Evolutionary conservation across 352 stramenopile species (phyloP).

Genomic region (Phytophthora lateralis): DNA sequence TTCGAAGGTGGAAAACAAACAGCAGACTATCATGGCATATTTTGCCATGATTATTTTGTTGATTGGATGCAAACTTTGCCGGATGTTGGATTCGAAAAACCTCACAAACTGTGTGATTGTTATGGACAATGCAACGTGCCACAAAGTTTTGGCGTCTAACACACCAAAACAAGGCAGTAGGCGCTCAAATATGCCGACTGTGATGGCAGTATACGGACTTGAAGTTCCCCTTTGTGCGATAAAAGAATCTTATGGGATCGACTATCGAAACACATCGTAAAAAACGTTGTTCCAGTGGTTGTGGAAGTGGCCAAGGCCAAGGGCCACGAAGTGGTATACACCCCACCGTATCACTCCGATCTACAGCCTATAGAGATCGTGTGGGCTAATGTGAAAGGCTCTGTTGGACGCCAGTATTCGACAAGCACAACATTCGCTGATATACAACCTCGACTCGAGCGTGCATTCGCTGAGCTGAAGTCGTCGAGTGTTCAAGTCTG

Average conservation of each 20-base stretch:
- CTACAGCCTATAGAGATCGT: too few relatives aligned
- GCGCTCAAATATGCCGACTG: neutral
- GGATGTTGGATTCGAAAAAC: neutral
- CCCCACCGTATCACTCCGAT: too few relatives aligned
- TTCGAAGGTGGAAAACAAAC: neutral
- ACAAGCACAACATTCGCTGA: too few relatives aligned
- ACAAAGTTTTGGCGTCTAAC: neutral
- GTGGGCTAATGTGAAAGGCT: too few relatives aligned
- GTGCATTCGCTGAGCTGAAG: too few relatives aligned
- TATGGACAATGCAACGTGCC: neutral
- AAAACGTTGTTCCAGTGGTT: too few relatives aligned
- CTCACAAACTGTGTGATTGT: neutral
- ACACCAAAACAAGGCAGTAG: neutral
- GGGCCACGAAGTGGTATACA: too few relatives aligned
- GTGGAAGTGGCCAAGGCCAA: too few relatives aligned
- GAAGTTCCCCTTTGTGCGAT: neutral
- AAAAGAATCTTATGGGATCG: neutral
- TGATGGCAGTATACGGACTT: neutral
- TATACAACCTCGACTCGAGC: too few relatives aligned
- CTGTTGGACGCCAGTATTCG: too few relatives aligned
- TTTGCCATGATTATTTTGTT: neutral
- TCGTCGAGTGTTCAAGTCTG: too few relatives aligned
- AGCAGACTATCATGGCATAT: neutral
- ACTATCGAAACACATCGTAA: neutral
- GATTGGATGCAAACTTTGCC: neutral